Conservation (phyloP, 1,284 basidiomycete genomes). For the Megacollybia platyphylla region DNA sequence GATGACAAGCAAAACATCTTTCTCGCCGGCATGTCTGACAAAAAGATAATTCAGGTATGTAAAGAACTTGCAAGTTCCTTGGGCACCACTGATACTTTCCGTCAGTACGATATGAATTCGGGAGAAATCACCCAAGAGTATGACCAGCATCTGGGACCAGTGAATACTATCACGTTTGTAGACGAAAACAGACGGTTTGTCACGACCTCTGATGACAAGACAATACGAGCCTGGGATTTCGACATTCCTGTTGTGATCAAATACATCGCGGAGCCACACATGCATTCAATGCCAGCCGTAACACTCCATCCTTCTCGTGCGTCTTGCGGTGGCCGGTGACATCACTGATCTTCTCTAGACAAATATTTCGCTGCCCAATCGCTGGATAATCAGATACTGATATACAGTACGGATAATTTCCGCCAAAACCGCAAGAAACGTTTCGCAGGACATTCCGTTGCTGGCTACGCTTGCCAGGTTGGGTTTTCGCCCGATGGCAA, state of each 20-base stretch:
- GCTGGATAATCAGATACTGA: constrained; percentile 94
- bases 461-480: constrained; percentile 94
- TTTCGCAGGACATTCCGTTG: constrained; percentile 92
- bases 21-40: constrained; percentile 97
- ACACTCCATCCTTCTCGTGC: constrained; percentile 86
- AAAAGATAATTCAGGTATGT: constrained; percentile 94
- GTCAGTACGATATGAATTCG: constrained; percentile 85
- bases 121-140: constrained; percentile 97
- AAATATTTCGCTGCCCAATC: constrained; percentile 98
- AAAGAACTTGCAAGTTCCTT: not conserved
- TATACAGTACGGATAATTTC: constrained; percentile 96
- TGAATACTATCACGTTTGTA: constrained; percentile 98
- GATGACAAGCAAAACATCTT: constrained; percentile 94
- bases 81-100: not conserved
- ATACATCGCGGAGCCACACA: constrained; percentile 97
- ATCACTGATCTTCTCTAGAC: constrained; percentile 30
- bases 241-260: constrained; percentile 99
- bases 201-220: constrained; percentile 98
- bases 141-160: constrained; percentile 95
- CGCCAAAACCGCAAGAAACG: constrained; percentile 97
- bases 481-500: constrained; percentile 97
- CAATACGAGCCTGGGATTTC: constrained; percentile 96
- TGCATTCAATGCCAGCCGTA: constrained; percentile 99
- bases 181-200: constrained; percentile 95
- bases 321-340: constrained; percentile 19